Base-by-base conservation (phyloP, 1,284 basidiomycete species). In the Anthracocystis panici-leucophaei region DNA sequence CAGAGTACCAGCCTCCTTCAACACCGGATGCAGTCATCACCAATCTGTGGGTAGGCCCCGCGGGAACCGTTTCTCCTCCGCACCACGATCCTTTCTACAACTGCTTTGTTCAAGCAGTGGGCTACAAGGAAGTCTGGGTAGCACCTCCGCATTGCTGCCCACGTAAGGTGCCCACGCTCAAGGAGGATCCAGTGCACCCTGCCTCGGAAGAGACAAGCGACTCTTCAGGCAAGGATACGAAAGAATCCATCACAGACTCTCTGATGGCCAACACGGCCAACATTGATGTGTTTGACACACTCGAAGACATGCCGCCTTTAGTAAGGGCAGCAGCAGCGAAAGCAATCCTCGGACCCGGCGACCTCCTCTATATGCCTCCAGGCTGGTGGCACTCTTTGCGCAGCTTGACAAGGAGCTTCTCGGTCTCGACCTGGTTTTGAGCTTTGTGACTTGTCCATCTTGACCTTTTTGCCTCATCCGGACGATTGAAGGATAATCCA, bases 51-150 rank as follows among this genome's bases (percentile, higher is more conserved):
- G 83, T 98, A 1, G 96, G 96, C 0, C 93, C 92, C 0, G 88
- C 86, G 61, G 89, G 89, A 18, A 91, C 92, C 0, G 83, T 91
- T 51, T 93, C 92, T 10, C 95, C 95, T 4, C 93, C 96, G 2
- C 96, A 99, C 86, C 93, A 91, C n/a, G 96, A 99, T 84, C 95
- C 95, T 0, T 97, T 91, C 86, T 94, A 90, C 87, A 99, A 99
- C 84, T 89, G 92, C 74, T 98, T 93, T 85, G 90, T 91, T 0
- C 95, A 98, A 87, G 89, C 96, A 6, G 91, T 93, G 3, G 95
- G 95, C 11, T 86, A 87, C 16, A 98, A 97, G 86, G 92, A 91
- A 5, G 89, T 97, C n/a, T 97, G 95, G 94, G 87, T 97, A 35
- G 93, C 94, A 0, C 92, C 94, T 18, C 93, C 77, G 57, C 45